These are phyloP conservation scores for Durio zibethinus DNA, from an alignment of 345 rosid species.

Conservation along the genomic window DNA sequence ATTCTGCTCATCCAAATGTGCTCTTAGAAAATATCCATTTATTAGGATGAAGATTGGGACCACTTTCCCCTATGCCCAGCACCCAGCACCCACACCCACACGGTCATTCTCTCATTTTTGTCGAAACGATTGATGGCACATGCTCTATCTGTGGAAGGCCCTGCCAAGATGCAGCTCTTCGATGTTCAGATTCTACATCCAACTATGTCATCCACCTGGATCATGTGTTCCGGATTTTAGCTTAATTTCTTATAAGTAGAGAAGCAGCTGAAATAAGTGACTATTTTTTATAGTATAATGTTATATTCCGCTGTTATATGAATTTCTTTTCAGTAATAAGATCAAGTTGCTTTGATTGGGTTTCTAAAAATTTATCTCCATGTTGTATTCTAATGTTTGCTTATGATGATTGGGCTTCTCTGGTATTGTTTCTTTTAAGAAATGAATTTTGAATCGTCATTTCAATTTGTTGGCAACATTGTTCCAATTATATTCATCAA, in stretches of 20 bases:
- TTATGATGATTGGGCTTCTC: not conserved
- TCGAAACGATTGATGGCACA: not conserved
- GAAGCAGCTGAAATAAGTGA: not conserved
- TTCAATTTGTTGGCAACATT: not conserved
- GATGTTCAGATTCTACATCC: not conserved
- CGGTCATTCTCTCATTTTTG: not conserved
- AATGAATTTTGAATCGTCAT: not conserved
- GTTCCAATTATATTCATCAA: not conserved
- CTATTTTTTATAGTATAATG: not conserved
- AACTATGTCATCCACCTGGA: not conserved
- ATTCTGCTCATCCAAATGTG: not conserved
- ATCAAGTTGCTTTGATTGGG: not conserved
- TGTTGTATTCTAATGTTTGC: not conserved
- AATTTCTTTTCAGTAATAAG: not conserved
- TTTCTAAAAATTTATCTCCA: not conserved
- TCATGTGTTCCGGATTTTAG: fast-evolving
- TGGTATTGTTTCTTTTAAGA: not conserved
- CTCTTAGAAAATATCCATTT: not conserved
- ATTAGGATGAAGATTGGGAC: not conserved
- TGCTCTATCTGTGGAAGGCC: not conserved
- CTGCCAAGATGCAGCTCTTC: not conserved
- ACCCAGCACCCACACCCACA: not conserved
- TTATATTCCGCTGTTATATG: not conserved
- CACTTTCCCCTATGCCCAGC: not conserved
- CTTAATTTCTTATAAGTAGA: not conserved